A percentile compares a stretch with the other conserved stretches of the same genome.
phyloP scores from a whole-genome alignment of 768 basidiomycete genomes.

The Boletellus emodensis region DNA sequence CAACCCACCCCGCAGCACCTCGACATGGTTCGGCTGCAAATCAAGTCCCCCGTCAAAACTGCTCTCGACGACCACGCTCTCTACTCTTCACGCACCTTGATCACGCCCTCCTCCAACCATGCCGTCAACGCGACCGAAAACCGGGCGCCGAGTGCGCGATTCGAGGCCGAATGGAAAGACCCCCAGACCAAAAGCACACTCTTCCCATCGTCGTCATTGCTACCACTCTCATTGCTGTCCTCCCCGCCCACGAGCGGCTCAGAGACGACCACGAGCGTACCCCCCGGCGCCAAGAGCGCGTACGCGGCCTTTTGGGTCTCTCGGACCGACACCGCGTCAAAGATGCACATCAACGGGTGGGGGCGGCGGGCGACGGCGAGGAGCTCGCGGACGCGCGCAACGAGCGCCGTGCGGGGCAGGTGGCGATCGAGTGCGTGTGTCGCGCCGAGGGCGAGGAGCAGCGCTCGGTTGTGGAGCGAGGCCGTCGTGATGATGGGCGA shows the following conservation, averaged over 20 bases:
- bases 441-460: conserved; percentile 33
- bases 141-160: conserved; percentile 6
- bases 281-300: conserved; percentile 30
- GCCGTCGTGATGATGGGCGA: conserved; percentile 38
- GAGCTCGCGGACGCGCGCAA: neutral
- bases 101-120: conserved; percentile 16
- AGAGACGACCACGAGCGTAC: conserved; percentile 19
- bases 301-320: conserved; percentile 32
- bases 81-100: conserved; percentile 10
- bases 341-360: conserved; percentile 4
- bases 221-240: too few species aligned
- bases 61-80: too few species aligned
- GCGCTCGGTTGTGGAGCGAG: conserved; percentile 29
- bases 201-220: neutral
- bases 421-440: conserved; percentile 35
- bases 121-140: conserved; percentile 8
- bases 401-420: conserved; percentile 10
- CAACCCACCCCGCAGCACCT: neutral
- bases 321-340: conserved; percentile 29
- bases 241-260: neutral
- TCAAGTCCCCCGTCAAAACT: neutral
- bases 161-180: neutral
- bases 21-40: neutral
- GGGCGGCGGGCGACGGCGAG: neutral
- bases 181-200: conserved; percentile 3